phyloP scores from a whole-genome alignment of 108 stramenopile genomes.

The Cyclotella sp. region DNA sequence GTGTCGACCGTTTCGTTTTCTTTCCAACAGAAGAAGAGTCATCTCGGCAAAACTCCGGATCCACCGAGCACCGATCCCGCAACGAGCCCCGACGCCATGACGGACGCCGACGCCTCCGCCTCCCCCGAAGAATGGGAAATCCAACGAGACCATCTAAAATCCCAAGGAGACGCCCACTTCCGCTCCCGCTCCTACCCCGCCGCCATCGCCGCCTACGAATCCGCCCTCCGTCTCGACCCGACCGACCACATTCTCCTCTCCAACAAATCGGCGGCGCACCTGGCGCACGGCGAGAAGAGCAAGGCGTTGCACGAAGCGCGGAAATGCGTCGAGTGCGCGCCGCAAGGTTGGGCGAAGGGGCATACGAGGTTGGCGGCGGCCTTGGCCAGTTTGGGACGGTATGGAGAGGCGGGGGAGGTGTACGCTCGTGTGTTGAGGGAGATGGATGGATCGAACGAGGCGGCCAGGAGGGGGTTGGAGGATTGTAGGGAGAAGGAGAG shows the following conservation, averaged over 20 bases:
- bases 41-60: too few species aligned
- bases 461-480: slow-evolving; percentile 71
- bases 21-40: too few species aligned
- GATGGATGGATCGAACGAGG: slow-evolving; percentile 60
- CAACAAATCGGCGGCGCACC: slow-evolving; percentile 87
- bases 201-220: slow-evolving; percentile 73
- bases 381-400: slow-evolving; percentile 70
- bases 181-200: slow-evolving; percentile 55
- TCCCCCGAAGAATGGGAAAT: slow-evolving; percentile 82
- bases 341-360: slow-evolving; percentile 66
- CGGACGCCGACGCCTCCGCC: not conserved
- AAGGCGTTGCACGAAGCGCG: slow-evolving; percentile 81
- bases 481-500: slow-evolving; percentile 58
- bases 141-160: slow-evolving; percentile 74
- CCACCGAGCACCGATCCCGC: too few species aligned
- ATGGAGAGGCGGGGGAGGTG: slow-evolving; percentile 60
- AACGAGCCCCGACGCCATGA: too few species aligned
- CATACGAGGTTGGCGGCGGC: slow-evolving; percentile 82
- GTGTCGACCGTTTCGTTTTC: not conserved
- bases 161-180: slow-evolving; percentile 71
- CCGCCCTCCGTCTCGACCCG: slow-evolving; percentile 76
- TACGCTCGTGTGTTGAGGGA: slow-evolving; percentile 63
- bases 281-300: slow-evolving; percentile 73
- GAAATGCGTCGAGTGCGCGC: slow-evolving; percentile 55
- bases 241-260: slow-evolving; percentile 62